Evolutionary conservation across 331 rosid genomes (phyloP), one percentile per base, ranked within the genome.

Genomic region (Erythrophleum ivorense): DNA sequence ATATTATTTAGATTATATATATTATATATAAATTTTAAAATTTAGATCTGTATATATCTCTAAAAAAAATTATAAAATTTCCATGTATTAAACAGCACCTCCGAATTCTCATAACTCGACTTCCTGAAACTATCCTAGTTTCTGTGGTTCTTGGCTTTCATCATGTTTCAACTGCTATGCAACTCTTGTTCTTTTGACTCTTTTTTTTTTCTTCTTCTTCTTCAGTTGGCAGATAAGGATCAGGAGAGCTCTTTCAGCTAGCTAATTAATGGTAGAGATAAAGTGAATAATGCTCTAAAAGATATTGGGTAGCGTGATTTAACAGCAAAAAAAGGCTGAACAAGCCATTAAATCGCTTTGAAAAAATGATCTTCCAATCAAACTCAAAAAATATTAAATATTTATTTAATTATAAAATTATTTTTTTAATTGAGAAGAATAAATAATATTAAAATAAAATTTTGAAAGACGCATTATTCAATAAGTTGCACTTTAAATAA

Each of bases 251-350:
- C 76, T 94, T 94, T 68, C 92, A 97, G 98, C 92, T 97, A 0
- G 97, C 98, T 64, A 94, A 94, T 94, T 65, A 94, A 94, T 49
- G 90, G 97, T 0, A 97, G 97, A 50, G 98, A 94, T 53, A 91
- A 97, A 83, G 98, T 94, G 49, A 97, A 94, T 21, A 92, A 95
- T 84, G 98, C 98, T 76, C 75, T 94, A 64, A 94, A 94, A 77
- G 98, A 94, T 70, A 94, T 24, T 94, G 98, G 98, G 97, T 16
- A 94, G 92, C 78, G 97, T 94, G 40, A 94, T 94, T 97, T 92
- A 94, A 82, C 97, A 94, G 54, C 98, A 94, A 77, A 94, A 89
- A 75, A 82, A 97, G 79, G 94, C 97, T 16, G 97, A 92, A 70
- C 97, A 92, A 87, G 98, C 98, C 11, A 91, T 94, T 36, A 94